Percentiles rank a stretch among this genome's conserved stretches.
Evolutionary conservation across 805 yeast species (phyloP).

Genomic region (Saccharomycopsis synnaedendra): DNA sequence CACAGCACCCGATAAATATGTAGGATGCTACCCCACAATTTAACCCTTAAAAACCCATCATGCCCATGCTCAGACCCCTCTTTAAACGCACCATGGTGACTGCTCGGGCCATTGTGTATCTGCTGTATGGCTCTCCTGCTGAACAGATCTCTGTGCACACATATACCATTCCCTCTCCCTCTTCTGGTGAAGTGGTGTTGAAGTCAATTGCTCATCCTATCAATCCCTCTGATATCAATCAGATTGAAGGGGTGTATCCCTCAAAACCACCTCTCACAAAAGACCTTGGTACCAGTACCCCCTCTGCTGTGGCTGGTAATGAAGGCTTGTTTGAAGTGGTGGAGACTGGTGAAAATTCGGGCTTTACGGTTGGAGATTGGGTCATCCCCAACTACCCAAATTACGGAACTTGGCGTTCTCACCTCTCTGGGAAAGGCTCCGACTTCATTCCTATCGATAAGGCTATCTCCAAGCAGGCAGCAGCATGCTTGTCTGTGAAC

Average conservation of each 20-base stretch:
- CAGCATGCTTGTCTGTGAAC: constrained; percentile 86
- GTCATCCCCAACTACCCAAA: constrained; percentile 67
- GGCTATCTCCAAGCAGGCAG: constrained; percentile 45
- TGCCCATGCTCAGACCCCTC: neutral
- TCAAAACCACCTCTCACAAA: constrained; percentile 47
- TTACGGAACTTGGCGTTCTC: constrained; percentile 92
- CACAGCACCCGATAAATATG: neutral
- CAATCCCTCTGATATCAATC: constrained; percentile 85
- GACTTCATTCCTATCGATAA: constrained; percentile 42
- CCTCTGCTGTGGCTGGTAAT: constrained; percentile 83
- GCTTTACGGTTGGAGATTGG: constrained; percentile 68
- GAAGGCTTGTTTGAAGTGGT: constrained; percentile 86
- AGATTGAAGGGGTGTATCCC: constrained; percentile 78
- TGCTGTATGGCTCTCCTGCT: constrained; percentile 55
- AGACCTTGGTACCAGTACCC: constrained; percentile 46
- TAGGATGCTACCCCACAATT: too few species aligned
- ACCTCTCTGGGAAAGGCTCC: constrained; percentile 41
- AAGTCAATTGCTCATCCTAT: constrained; percentile 72
- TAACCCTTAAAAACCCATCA: too few species aligned
- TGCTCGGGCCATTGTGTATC: constrained; percentile 57
- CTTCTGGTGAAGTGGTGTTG: constrained; percentile 44
- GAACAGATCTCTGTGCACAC: constrained; percentile 43
- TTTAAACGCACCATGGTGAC: constrained; percentile 19
- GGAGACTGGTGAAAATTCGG: constrained; percentile 42
- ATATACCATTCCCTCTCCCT: constrained; percentile 30